Conservation (phyloP, 2,329 filamentous ascomycete species). For the Ceratocystiopsis sp. region DNA sequence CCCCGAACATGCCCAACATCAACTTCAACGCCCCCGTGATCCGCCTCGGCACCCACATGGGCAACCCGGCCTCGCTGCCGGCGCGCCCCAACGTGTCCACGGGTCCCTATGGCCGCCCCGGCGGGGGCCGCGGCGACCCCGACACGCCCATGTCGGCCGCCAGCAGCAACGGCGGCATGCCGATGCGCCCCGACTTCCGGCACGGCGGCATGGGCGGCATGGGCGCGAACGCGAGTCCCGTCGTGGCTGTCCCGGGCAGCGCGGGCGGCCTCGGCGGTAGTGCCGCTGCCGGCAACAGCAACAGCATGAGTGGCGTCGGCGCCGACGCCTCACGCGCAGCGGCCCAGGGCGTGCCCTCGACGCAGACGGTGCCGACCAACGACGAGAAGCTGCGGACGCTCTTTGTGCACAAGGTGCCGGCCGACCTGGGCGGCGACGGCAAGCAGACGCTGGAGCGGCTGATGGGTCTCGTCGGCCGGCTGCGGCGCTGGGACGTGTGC, state of each 20-base stretch:
- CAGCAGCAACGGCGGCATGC: slow-evolving; percentile 9
- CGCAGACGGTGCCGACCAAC: slow-evolving; percentile 60
- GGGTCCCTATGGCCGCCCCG: slow-evolving; percentile 19
- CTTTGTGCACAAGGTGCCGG: slow-evolving; percentile 74
- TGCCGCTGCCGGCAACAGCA: neutral
- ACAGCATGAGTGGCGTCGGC: slow-evolving; percentile 33
- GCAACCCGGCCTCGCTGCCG: slow-evolving; percentile 6
- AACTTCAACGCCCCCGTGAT: slow-evolving; percentile 97
- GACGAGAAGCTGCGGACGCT: slow-evolving; percentile 88
- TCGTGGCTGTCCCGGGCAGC: neutral
- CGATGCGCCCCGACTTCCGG: slow-evolving; percentile 5
- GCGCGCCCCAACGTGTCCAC: slow-evolving; percentile 24
- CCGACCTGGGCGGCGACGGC: slow-evolving; percentile 59
- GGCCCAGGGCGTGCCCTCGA: slow-evolving; percentile 48
- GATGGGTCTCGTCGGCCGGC: slow-evolving; percentile 55
- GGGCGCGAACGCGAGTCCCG: too few relatives aligned
- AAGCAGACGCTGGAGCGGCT: slow-evolving; percentile 52
- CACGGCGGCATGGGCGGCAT: slow-evolving; percentile 35
- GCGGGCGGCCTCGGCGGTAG: neutral
- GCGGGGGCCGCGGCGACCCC: slow-evolving; percentile 29
- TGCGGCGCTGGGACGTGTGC: slow-evolving; percentile 73
- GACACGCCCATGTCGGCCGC: slow-evolving; percentile 22
- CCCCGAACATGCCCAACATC: slow-evolving; percentile 87
- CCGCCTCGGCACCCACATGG: slow-evolving; percentile 61
- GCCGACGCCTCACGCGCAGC: slow-evolving; percentile 50